Conservation (phyloP, 805 yeast genomes). For the Candida ponderosae region DNA sequence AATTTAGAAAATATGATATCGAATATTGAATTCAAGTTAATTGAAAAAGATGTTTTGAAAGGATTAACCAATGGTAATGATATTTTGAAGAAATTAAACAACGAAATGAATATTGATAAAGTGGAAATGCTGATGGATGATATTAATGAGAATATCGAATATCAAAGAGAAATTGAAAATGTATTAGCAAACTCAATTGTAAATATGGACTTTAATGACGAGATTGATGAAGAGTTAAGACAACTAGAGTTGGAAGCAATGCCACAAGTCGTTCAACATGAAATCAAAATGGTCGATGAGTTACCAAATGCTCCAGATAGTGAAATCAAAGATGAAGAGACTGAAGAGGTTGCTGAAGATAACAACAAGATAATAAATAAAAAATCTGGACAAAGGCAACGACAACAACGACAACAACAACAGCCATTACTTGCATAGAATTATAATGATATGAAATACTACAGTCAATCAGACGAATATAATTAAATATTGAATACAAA, state of each 20-base stretch:
- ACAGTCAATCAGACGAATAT: too few species aligned
- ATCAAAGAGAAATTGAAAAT: slow-evolving; percentile 68
- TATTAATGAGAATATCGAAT: slow-evolving; percentile 69
- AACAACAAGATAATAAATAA: background rate
- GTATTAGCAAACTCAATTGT: slow-evolving; percentile 31
- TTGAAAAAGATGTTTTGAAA: slow-evolving; percentile 76
- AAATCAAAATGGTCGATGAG: slow-evolving; percentile 5
- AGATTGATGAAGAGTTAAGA: slow-evolving; percentile 58
- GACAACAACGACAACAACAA: slow-evolving; percentile 12
- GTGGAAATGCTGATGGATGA: slow-evolving; percentile 84
- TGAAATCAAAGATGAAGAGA: slow-evolving; percentile 7
- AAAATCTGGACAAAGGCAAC: background rate
- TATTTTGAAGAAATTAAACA: slow-evolving; percentile 67
- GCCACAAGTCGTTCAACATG: slow-evolving; percentile 25
- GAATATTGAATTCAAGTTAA: slow-evolving; percentile 80
- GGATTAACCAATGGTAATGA: slow-evolving; percentile 79
- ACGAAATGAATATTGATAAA: slow-evolving; percentile 67
- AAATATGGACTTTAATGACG: slow-evolving; percentile 38
- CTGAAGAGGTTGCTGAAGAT: slow-evolving; percentile 10
- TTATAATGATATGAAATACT: too few species aligned
- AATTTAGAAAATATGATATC: slow-evolving; percentile 72
- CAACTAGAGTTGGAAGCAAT: slow-evolving; percentile 40
- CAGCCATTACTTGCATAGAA: slow-evolving; percentile 13
- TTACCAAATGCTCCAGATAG: slow-evolving; percentile 5
- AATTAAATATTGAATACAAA: too few species aligned